These are phyloP conservation scores for Ceriops decandra DNA, from an alignment of 345 rosid species.

Conservation along the genomic window DNA sequence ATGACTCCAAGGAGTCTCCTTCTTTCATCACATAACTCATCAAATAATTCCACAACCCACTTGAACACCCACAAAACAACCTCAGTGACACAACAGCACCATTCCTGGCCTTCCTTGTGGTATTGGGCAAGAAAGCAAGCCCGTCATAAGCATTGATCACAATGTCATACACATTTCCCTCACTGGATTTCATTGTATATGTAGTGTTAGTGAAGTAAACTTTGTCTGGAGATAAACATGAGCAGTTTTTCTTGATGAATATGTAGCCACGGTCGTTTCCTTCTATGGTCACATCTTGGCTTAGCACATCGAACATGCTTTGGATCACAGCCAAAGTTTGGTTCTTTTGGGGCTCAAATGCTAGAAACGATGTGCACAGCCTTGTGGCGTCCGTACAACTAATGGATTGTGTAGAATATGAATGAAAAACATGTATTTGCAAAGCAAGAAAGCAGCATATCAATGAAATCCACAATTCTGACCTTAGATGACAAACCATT, in stretches of 20 bases:
- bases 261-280: slow-evolving; percentile 45
- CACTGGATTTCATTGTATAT: slow-evolving; percentile 60
- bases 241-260: slow-evolving; percentile 79
- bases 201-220: slow-evolving; percentile 73
- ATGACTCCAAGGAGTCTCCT: slow-evolving; percentile 75
- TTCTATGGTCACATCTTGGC: slow-evolving; percentile 53
- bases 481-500: slow-evolving; percentile 35
- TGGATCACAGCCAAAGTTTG: slow-evolving; percentile 60
- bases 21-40: slow-evolving; percentile 79
- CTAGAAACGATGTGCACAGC: slow-evolving; percentile 77
- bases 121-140: slow-evolving; percentile 59
- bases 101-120: slow-evolving; percentile 44
- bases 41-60: slow-evolving; percentile 91
- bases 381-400: slow-evolving; percentile 78
- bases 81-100: slow-evolving; percentile 73
- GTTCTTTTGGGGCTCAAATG: slow-evolving; percentile 63
- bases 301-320: slow-evolving; percentile 86
- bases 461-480: slow-evolving; percentile 25
- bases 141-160: slow-evolving; percentile 70
- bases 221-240: slow-evolving; percentile 58
- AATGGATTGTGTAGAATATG: slow-evolving; percentile 58
- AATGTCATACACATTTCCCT: slow-evolving; percentile 53
- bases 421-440: slow-evolving; percentile 15
- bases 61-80: slow-evolving; percentile 91
- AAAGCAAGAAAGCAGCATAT: slow-evolving; percentile 21